phyloP scores from a whole-genome alignment of 495 filamentous ascomycete species.

The Podospora pseudopauciseta region DNA sequence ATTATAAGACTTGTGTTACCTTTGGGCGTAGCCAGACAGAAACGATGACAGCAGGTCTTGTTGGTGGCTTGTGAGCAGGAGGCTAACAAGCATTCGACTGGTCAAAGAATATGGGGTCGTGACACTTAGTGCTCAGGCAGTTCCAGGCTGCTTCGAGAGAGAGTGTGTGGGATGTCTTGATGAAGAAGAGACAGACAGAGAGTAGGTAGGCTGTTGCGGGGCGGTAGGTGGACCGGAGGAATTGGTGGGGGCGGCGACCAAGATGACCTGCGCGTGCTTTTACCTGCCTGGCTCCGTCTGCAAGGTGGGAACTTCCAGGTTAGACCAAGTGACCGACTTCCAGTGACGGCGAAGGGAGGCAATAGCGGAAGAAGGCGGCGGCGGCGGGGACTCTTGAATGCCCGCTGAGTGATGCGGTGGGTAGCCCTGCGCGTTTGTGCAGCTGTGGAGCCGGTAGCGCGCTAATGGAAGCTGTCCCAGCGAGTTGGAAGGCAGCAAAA shows the following conservation, averaged over 20 bases:
- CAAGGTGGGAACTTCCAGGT: too few relatives aligned
- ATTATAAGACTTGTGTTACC: slow-evolving; percentile 5
- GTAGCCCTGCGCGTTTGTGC: slow-evolving; percentile 22
- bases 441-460: slow-evolving; percentile 23
- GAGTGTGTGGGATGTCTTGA: background rate
- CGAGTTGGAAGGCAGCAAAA: slow-evolving; percentile 27
- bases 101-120: background rate
- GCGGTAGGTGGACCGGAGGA: background rate
- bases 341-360: background rate
- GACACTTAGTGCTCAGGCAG: background rate
- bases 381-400: background rate
- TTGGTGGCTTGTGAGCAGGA: background rate
- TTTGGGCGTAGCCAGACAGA: background rate
- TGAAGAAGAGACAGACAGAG: background rate
- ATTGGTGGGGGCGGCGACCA: background rate
- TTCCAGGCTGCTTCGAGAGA: background rate
- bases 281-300: background rate
- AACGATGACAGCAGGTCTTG: background rate
- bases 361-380: background rate
- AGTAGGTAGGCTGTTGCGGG: background rate
- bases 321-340: background rate
- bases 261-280: background rate
- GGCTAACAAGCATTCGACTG: background rate
- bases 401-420: slow-evolving; percentile 4
- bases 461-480: slow-evolving; percentile 24